Base-by-base conservation (phyloP, 176 grass and related monocot species). In the Oropetium thomaeum region DNA sequence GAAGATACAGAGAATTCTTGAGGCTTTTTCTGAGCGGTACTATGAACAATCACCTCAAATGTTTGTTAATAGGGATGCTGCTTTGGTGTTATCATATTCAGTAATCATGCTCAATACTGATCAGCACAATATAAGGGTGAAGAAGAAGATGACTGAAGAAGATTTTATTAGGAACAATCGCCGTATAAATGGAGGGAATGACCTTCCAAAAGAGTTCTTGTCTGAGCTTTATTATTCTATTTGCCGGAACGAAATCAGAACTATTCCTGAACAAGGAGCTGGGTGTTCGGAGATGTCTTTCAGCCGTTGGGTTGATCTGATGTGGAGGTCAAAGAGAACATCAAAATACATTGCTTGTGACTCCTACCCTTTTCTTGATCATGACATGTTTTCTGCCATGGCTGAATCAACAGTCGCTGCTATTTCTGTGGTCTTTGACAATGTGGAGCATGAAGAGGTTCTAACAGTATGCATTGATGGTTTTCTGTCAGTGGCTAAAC, bases 121-220 rank as follows among this genome's bases (percentile, higher is more conserved):
- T 78, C 96, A 92, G 35, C 96, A 98, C 79, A 98, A 98, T 89
- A 67, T 89, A 71, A 86, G 85, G 84, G 96, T 98, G 35, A 98
- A 94, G 76, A 98, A 94, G 83, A 98, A 98, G 85, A 98, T 98
- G 96, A 94, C 96, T 29, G 96, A 98, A 87, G 96, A 98, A 74
- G 96, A 98, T 62, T 98, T 98, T 78, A 90, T 98, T 44, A 85
- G 91, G 70, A 98, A 98, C 71, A 98, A 98, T 65, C 91, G 96
- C 37, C 82, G 68, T 64, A 98, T 98, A 33, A 98, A 98, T 86
- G 91, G 88, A 79, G 96, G 91, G 20, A 92, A 40, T 49, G 96
- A 98, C 71, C 86, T 98, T 65, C 96, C 96, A 43, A 88, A 87
- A 65, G 91, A 98, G 28, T 98, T 89, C 62, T 81, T 98, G 73